A percentile compares a stretch with the other conserved stretches of the same genome.
These are phyloP conservation scores for Yamadazyma trypodendri DNA, from an alignment of 1,139 yeast genomes.

Conservation along the genomic window DNA sequence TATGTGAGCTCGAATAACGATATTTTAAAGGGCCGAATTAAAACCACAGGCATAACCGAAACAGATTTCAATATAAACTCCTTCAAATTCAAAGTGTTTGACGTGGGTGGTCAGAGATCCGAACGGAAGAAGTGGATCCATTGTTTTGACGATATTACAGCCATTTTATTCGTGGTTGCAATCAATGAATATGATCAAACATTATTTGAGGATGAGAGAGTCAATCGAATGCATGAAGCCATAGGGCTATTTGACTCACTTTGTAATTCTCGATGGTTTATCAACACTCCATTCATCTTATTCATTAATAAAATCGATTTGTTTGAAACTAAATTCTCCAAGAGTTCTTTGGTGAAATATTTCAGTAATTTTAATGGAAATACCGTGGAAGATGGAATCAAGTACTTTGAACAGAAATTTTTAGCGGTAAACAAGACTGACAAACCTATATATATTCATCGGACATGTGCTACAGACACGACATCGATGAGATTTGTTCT, in stretches of 20 bases:
- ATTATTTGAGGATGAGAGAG: conserved; percentile 84
- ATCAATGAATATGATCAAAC: conserved; percentile 91
- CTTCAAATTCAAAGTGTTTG: conserved; percentile 72
- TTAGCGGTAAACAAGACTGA: conserved; percentile 60
- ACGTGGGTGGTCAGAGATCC: conserved; percentile 96
- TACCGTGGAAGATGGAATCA: conserved; percentile 64
- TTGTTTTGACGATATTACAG: conserved; percentile 89
- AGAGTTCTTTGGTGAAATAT: conserved; percentile 62
- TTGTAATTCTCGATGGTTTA: conserved; percentile 85
- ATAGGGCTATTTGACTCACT: conserved; percentile 79
- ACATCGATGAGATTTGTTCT: conserved; percentile 83
- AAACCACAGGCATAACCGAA: conserved; percentile 94
- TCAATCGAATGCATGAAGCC: conserved; percentile 90
- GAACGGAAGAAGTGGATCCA: conserved; percentile 97
- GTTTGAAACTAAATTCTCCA: conserved; percentile 64
- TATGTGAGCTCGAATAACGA: conserved; percentile 80
- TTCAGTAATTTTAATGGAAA: conserved; percentile 74
- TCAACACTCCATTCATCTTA: conserved; percentile 80
- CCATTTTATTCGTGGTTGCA: conserved; percentile 88
- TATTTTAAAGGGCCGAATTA: conserved; percentile 85
- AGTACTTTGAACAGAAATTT: conserved; percentile 66
- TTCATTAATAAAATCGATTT: conserved; percentile 88
- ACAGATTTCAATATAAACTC: conserved; percentile 72
- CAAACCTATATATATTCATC: conserved; percentile 82
- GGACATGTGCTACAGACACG: conserved; percentile 96